Base-by-base conservation (phyloP, 129 eudicot genomes). In the Smallanthus sonchifolius region DNA sequence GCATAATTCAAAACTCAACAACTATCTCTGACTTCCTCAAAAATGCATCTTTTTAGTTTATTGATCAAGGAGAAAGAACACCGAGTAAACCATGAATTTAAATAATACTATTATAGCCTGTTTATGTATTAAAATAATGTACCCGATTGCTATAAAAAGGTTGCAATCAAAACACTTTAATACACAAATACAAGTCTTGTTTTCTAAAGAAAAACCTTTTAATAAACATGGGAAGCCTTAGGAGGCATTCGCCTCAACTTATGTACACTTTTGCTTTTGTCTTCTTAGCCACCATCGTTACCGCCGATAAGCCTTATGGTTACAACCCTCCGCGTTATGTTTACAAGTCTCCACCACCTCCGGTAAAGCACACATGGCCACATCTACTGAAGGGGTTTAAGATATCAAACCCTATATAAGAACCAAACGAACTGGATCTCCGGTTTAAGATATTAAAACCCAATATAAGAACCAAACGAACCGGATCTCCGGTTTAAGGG, bases 241-340 rank as follows among this genome's bases (percentile, higher is more conserved):
- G 39, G 67, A 34, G 81, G 75, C 75, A 17, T 55, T 68, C 74
- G 74, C 83, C 83, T 64, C 83, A 72, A 51, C 60, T 62, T 20
- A 37, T 79, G 30, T 49, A 38, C 64, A 60, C 48, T 64, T 52
- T 79, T 39, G 79, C 45, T 54, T 30, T 78, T 20, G 39, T 70
- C 11, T 70, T 79, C 14, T 6, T 72, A 63, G 74, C 74, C 63
- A 65, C 74, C 11, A 34, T 51, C 19, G 68, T 47, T 66, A 16
- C 49, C n/a, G 83, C 83, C 0, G 73, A 79, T 37, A 34, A 76
- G 10, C 77, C 82, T 20, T 79, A 72, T 19, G 24, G 38, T 13
- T 72, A 79, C 5, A 55, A 79, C 2, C 19, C 77, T 16, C 77
- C 48, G 1, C 61, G 44, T 5, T 68, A 77, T 19, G 16, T 40